Evolutionary conservation across 108 stramenopile genomes (phyloP).

Genomic region (Seminavis robusta): DNA sequence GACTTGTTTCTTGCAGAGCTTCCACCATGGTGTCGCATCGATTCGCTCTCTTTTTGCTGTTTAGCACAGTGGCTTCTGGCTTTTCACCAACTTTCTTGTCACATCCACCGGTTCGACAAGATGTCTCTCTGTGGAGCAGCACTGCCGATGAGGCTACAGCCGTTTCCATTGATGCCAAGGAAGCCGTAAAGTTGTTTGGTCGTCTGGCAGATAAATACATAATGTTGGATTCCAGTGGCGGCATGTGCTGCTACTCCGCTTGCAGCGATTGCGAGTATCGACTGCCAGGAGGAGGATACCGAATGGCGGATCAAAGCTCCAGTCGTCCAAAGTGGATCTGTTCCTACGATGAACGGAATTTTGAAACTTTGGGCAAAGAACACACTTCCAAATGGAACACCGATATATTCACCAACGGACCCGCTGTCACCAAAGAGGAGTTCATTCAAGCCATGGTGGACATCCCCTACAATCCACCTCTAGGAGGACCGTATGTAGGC

Average conservation of each 20-base stretch:
- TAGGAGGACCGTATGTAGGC: slow-evolving; percentile 73
- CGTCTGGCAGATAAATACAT: slow-evolving; percentile 86
- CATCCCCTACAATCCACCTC: slow-evolving; percentile 58
- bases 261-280: slow-evolving; percentile 71
- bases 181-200: slow-evolving; percentile 80
- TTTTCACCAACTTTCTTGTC: no score
- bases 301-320: slow-evolving; percentile 79
- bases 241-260: slow-evolving; percentile 82
- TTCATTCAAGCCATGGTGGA: slow-evolving; percentile 48
- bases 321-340: slow-evolving; percentile 85
- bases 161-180: slow-evolving; percentile 57
- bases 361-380: slow-evolving; percentile 59
- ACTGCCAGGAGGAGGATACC: slow-evolving; percentile 76
- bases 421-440: slow-evolving; percentile 58
- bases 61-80: no score
- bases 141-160: slow-evolving; percentile 3
- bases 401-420: slow-evolving; percentile 57
- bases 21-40: no score
- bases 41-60: no score
- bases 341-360: slow-evolving; percentile 55
- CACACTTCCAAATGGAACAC: slow-evolving; percentile 73
- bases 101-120: no score
- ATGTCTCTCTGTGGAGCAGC: no score
- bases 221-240: slow-evolving; percentile 71
- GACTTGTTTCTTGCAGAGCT: no score